phyloP scores from a whole-genome alignment of 768 basidiomycete species.

The Macrolepiota albuminosa region DNA sequence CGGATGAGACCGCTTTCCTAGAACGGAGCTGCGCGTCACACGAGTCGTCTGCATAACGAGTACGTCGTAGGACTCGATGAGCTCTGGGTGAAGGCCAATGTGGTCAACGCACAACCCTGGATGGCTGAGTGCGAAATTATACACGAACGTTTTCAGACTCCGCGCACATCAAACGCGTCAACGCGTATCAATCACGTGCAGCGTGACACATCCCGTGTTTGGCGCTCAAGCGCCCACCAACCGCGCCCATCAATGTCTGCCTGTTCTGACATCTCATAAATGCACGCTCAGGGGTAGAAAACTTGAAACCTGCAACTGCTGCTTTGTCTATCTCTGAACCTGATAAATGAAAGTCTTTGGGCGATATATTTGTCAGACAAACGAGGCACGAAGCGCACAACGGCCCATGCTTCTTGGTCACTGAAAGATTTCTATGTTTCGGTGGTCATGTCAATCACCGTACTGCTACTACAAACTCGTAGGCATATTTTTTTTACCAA shows the following conservation, averaged over 20 bases:
- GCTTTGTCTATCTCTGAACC: not conserved
- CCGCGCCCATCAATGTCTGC: not conserved
- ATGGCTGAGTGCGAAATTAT: conserved; percentile 20
- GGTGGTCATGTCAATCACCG: not conserved
- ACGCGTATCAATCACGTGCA: conserved; percentile 32
- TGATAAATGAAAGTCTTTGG: not conserved
- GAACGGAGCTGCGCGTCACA: conserved; percentile 41
- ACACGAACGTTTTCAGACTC: conserved; percentile 28
- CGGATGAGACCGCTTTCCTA: conserved; percentile 47
- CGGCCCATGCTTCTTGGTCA: not conserved
- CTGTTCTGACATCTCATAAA: not conserved
- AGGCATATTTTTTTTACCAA: not conserved
- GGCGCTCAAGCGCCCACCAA: not conserved
- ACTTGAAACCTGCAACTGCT: not conserved
- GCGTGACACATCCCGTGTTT: conserved; percentile 16
- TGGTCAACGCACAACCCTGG: conserved; percentile 18
- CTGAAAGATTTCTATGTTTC: not conserved
- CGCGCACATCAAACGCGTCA: conserved; percentile 34
- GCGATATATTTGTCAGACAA: not conserved
- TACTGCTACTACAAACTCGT: not conserved
- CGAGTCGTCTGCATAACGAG: conserved; percentile 37
- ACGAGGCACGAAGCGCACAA: not conserved
- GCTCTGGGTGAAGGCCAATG: conserved; percentile 13
- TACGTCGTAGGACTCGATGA: conserved; percentile 11
- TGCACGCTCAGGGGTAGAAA: not conserved